Conservation (phyloP, 768 basidiomycete species). For the Mycena olivaceomarginata region DNA sequence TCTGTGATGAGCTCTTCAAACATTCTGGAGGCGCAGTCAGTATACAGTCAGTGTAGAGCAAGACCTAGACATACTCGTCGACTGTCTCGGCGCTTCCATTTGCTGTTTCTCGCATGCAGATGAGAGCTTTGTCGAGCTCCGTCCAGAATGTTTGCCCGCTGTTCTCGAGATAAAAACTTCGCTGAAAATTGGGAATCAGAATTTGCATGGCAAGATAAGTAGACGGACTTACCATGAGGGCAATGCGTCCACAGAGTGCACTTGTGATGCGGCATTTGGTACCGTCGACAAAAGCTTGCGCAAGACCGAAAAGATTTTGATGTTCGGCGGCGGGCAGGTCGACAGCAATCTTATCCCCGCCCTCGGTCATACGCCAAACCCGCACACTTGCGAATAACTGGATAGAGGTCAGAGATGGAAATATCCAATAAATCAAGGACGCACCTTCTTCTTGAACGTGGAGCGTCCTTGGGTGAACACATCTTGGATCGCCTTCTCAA, state of each 20-base stretch:
- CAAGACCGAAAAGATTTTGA: slow-evolving; percentile 10
- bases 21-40: not conserved
- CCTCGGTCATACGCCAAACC: not conserved
- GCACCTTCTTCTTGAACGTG: slow-evolving; percentile 14
- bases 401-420: not conserved
- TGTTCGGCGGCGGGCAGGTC: not conserved
- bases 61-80: no score
- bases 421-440: not conserved
- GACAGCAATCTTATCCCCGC: not conserved
- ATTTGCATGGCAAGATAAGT: not conserved
- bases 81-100: no score
- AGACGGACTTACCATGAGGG: slow-evolving; percentile 11
- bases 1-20: slow-evolving; percentile 1
- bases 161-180: no score
- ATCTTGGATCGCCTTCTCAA: not conserved
- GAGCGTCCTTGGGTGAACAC: slow-evolving; percentile 19
- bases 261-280: not conserved
- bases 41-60: no score
- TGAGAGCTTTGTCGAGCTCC: no score
- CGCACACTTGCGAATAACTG: not conserved
- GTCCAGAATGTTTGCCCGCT: no score
- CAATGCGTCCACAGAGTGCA: slow-evolving; percentile 8
- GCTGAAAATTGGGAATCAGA: no score
- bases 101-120: no score
- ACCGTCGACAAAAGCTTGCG: not conserved